phyloP scores from a whole-genome alignment of 2,329 filamentous ascomycete genomes.

The Neofusicoccum parvum region DNA sequence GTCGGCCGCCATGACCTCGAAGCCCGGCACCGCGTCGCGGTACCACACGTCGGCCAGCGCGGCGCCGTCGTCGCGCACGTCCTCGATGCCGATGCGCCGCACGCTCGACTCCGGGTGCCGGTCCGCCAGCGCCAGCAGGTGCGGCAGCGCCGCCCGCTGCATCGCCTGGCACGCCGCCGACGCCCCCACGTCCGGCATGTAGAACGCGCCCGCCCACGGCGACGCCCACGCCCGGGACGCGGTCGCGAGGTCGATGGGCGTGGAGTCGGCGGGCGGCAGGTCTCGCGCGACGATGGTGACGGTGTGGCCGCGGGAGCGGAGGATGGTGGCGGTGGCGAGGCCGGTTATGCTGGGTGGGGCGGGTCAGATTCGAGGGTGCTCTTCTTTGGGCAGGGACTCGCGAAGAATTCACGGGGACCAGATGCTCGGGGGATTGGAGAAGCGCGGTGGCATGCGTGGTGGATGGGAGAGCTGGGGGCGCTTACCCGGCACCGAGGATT shows the following conservation, averaged over 20 bases:
- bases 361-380: not conserved
- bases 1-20: not conserved
- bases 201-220: slow-evolving; percentile 39
- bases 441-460: no score
- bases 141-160: slow-evolving; percentile 28
- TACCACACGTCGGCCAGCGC: slow-evolving; percentile 22
- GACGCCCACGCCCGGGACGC: slow-evolving; percentile 33
- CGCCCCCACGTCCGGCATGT: slow-evolving; percentile 28
- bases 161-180: slow-evolving; percentile 29
- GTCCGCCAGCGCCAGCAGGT: slow-evolving; percentile 23
- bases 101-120: slow-evolving; percentile 24
- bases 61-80: slow-evolving; percentile 22
- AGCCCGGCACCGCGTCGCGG: slow-evolving; percentile 22
- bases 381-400: no score
- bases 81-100: slow-evolving; percentile 22
- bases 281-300: slow-evolving; percentile 39
- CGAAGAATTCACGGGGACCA: no score
- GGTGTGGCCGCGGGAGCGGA: slow-evolving; percentile 29
- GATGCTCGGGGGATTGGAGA: no score
- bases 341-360: slow-evolving; percentile 23
- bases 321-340: slow-evolving; percentile 34
- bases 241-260: slow-evolving; percentile 29
- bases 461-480: no score
- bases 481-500: slow-evolving; percentile 23
- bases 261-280: slow-evolving; percentile 23